Evolutionary conservation across 306 rosid genomes (phyloP).

Genomic region (Sindora glabra): DNA sequence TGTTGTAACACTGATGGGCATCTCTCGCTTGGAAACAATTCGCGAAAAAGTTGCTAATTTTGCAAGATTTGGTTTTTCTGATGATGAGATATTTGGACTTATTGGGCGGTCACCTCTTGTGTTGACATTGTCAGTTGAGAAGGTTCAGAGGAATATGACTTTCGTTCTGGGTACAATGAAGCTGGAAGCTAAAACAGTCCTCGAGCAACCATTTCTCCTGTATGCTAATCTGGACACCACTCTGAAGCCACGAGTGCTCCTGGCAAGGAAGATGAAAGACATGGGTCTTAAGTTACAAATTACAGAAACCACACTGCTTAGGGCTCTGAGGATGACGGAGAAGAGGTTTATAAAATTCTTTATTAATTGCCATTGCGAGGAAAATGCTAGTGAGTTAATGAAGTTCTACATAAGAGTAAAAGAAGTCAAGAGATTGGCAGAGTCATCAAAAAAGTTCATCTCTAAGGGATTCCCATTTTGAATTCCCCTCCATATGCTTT

Average conservation of each 20-base stretch:
- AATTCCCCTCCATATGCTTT: constrained; percentile 13
- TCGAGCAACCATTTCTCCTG: constrained; percentile 44
- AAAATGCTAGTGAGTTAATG: constrained; percentile 52
- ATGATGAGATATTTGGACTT: constrained; percentile 50
- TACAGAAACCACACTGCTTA: constrained; percentile 13
- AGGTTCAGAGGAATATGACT: constrained; percentile 86
- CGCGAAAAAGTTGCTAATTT: constrained; percentile 49
- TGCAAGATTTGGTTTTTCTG: constrained; percentile 51
- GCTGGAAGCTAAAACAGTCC: constrained; percentile 48
- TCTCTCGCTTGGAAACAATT: constrained; percentile 64
- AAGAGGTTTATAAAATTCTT: constrained; percentile 41
- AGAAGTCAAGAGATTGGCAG: constrained; percentile 57
- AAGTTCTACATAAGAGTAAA: constrained; percentile 48
- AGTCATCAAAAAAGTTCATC: constrained; percentile 35
- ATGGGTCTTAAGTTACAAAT: constrained; percentile 34
- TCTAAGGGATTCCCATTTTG: constrained; percentile 61
- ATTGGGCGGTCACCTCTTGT: constrained; percentile 43
- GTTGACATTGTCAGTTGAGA: constrained; percentile 59
- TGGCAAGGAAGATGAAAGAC: constrained; percentile 44
- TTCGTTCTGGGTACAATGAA: constrained; percentile 64
- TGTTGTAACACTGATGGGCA: constrained; percentile 55
- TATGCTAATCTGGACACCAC: constrained; percentile 47
- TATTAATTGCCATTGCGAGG: constrained; percentile 37
- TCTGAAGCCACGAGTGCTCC: constrained; percentile 57
- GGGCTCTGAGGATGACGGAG: constrained; percentile 63